Conservation (phyloP, 805 yeast genomes). For the Saccharomycopsis capsularis region DNA sequence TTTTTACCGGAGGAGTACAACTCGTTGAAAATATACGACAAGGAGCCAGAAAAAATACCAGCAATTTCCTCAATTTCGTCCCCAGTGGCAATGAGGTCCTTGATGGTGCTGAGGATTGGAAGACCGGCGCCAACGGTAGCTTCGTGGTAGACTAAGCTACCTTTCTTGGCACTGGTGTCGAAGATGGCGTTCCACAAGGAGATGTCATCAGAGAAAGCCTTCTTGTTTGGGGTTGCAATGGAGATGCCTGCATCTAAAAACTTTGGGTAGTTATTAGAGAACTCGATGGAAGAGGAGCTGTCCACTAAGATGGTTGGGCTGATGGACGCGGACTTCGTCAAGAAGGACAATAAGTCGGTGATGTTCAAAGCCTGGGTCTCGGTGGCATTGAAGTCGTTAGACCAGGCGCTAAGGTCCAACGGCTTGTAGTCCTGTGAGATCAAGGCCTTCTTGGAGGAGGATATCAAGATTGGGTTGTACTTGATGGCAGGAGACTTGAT, state of each 20-base stretch:
- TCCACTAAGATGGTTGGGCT: constrained; percentile 81
- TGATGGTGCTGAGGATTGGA: constrained; percentile 84
- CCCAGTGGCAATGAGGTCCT: constrained; percentile 86
- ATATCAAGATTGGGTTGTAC: constrained; percentile 74
- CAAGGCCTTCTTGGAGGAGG: constrained; percentile 66
- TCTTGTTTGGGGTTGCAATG: constrained; percentile 96
- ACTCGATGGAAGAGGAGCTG: constrained; percentile 78
- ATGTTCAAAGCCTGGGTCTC: constrained; percentile 43
- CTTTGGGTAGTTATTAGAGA: constrained; percentile 72
- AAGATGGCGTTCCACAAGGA: constrained; percentile 73
- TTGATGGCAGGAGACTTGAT: constrained; percentile 50
- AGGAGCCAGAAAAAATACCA: constrained; percentile 94
- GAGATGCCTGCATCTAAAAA: constrained; percentile 76
- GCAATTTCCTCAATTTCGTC: constrained; percentile 87
- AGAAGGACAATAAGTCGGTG: constrained; percentile 51
- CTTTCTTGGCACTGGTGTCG: constrained; percentile 43
- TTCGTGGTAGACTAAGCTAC: constrained; percentile 89
- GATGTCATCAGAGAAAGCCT: constrained; percentile 82
- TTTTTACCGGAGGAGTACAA: constrained; percentile 68
- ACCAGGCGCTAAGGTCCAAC: constrained; percentile 56
- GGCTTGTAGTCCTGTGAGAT: constrained; percentile 66
- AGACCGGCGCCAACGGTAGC: constrained; percentile 99
- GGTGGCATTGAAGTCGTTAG: constrained; percentile 39
- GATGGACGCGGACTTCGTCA: constrained; percentile 36
- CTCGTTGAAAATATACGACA: constrained; percentile 91